A percentile compares a stretch with the other conserved stretches of the same genome.
Conservation (phyloP, 345 rosid species). For the Luvunga scandens region DNA sequence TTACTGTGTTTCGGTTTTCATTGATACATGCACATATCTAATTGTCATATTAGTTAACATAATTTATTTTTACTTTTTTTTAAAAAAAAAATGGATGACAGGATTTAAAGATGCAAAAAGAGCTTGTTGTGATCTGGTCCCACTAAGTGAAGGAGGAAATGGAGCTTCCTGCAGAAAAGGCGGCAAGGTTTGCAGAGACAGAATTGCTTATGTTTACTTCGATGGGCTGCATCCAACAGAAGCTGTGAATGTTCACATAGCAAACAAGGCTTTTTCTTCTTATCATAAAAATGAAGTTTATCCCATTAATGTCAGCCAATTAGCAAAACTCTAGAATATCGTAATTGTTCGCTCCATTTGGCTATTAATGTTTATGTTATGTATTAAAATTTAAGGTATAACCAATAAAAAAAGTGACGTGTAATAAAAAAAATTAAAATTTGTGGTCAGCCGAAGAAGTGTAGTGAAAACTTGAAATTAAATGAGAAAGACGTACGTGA, state of each 20-base stretch:
- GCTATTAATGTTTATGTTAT: background rate
- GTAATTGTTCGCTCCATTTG: background rate
- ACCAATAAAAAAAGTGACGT: too few relatives aligned
- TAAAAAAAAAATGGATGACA: background rate
- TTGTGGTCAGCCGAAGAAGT: too few relatives aligned
- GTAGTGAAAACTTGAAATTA: too few relatives aligned
- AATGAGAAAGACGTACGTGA: too few relatives aligned
- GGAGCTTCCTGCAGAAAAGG: constrained; percentile 39
- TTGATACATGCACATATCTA: too few relatives aligned
- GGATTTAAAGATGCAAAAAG: constrained; percentile 31
- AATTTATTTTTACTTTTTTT: too few relatives aligned
- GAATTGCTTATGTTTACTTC: constrained; percentile 46
- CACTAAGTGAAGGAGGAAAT: constrained; percentile 28
- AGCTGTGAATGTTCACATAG: constrained; percentile 45
- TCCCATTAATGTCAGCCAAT: constrained; percentile 44
- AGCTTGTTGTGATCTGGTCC: constrained; percentile 41
- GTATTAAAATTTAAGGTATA: too few relatives aligned
- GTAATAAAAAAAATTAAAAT: too few relatives aligned
- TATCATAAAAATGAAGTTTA: constrained; percentile 32
- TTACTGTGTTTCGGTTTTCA: too few relatives aligned
- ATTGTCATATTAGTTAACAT: too few relatives aligned
- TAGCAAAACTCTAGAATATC: constrained; percentile 20
- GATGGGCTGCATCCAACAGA: constrained; percentile 71
- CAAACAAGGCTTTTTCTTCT: constrained; percentile 47
- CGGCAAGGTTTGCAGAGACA: constrained; percentile 29